Evolutionary conservation across 441 rosid genomes (phyloP), one percentile per base, ranked within the genome.

Genomic region (Theobroma grandiflorum): DNA sequence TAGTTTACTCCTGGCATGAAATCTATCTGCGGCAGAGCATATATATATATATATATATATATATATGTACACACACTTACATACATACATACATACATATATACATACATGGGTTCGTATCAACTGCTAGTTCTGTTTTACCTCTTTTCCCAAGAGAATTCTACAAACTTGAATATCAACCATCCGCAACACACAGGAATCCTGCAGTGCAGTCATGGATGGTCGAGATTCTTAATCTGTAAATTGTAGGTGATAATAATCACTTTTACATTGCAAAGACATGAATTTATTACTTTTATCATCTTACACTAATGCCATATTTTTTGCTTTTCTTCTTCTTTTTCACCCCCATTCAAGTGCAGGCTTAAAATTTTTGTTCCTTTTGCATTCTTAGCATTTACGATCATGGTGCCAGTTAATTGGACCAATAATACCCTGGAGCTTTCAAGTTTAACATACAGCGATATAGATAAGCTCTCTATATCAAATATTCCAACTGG

Each of bases 341-440:
- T 69, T 47, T 68, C 55, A 20, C 26, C 26, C 35, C 49, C 12
- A 47, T 59, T 78, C 40, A 67, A 84, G 47, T 86, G 92, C 91
- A 94, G 99, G 87, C 90, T 96, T 65, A 96, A 96, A 85, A 91
- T 95, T 78, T 95, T 96, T 86, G 90, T 91, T 76, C 99, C 99
- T 0, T 78, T 97, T 80, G 91, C 97, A 68, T 82, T 90, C 77
- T 87, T 95, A 82, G 98, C 98, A 49, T 91, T 96, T 86, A 55
- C 95, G 4, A 68, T 95, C 80, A 82, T 89, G 89, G 90, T 95
- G 50, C 99, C 99, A 40, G 95, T 97, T 77, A 92, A 95, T 82
- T 92, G 94, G 93, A 95, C 95, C 15, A 97, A 92, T 81, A 80
- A 50, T 76, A 94, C 92, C 43, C 73, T 97, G 58, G 88, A 86